phyloP scores from a whole-genome alignment of 139 green algal species.

The Spirogloea muscicola region DNA sequence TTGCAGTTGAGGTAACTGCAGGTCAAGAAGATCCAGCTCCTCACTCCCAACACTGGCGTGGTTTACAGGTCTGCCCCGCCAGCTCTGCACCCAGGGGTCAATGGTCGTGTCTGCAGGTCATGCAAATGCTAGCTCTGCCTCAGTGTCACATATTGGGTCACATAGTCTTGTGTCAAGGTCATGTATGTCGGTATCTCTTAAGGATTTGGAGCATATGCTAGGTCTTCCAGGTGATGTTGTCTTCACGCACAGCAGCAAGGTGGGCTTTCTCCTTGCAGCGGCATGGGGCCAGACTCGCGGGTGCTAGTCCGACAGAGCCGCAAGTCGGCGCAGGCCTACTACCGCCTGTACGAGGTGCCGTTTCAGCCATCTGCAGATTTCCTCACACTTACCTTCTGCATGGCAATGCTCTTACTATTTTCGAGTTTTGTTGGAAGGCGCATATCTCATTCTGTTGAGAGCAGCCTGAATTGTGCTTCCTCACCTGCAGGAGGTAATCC shows the following conservation, averaged over 20 bases:
- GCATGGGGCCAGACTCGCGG: slow-evolving; percentile 96
- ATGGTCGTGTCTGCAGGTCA: background rate
- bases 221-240: background rate
- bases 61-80: slow-evolving; percentile 70
- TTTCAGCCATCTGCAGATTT: background rate
- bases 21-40: slow-evolving; percentile 80
- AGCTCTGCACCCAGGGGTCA: background rate
- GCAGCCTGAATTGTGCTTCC: background rate
- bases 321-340: slow-evolving; percentile 87
- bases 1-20: no score
- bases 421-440: background rate
- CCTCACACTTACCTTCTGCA: background rate
- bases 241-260: background rate
- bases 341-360: slow-evolving; percentile 74
- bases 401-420: background rate
- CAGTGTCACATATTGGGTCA: background rate
- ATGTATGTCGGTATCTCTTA: background rate
- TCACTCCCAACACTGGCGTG: slow-evolving; percentile 90
- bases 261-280: slow-evolving; percentile 44
- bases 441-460: background rate
- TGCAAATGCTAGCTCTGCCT: background rate
- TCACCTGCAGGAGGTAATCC: slow-evolving; percentile 77
- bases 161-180: background rate
- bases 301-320: slow-evolving; percentile 89
- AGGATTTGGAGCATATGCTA: background rate